phyloP scores from a whole-genome alignment of 495 filamentous ascomycete genomes.

The Aspergillus nidulans region DNA sequence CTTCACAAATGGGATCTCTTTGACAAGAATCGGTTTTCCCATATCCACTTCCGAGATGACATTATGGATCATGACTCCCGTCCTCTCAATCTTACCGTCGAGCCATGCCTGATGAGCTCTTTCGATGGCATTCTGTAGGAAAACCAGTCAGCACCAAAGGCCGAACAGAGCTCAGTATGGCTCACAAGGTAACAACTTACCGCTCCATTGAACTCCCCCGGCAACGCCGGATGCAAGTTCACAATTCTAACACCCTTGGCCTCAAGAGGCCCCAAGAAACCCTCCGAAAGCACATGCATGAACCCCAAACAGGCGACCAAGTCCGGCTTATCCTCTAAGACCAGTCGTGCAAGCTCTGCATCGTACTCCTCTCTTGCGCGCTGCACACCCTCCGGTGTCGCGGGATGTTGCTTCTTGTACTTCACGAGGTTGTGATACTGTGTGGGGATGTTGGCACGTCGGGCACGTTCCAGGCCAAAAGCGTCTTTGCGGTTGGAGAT shows the following conservation, averaged over 20 bases:
- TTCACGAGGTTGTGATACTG: constrained; percentile 82
- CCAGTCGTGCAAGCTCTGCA: constrained; percentile 67
- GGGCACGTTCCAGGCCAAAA: constrained; percentile 71
- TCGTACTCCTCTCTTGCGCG: constrained; percentile 69
- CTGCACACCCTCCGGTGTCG: constrained; percentile 39
- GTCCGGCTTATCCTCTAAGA: constrained; percentile 65
- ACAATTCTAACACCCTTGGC: constrained; percentile 62
- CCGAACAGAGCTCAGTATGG: background rate
- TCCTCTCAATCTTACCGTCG: constrained; percentile 67
- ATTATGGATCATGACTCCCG: constrained; percentile 91
- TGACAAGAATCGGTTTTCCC: constrained; percentile 67
- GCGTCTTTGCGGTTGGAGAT: constrained; percentile 80
- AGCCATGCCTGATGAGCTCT: constrained; percentile 72
- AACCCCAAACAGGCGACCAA: constrained; percentile 59
- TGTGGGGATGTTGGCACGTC: constrained; percentile 66
- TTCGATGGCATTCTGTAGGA: constrained; percentile 59
- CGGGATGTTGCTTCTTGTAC: constrained; percentile 51
- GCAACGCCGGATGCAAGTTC: constrained; percentile 82
- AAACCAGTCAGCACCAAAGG: constrained; percentile 1
- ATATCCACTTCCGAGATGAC: constrained; percentile 82
- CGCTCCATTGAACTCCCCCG: constrained; percentile 71
- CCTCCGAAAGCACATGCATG: constrained; percentile 56
- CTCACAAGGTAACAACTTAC: constrained; percentile 29
- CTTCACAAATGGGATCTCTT: constrained; percentile 64
- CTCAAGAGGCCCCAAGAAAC: constrained; percentile 64